These are phyloP conservation scores for Sphagnum fallax DNA, from an alignment of 228 moss, liverwort and hornwort genomes.

Conservation along the genomic window DNA sequence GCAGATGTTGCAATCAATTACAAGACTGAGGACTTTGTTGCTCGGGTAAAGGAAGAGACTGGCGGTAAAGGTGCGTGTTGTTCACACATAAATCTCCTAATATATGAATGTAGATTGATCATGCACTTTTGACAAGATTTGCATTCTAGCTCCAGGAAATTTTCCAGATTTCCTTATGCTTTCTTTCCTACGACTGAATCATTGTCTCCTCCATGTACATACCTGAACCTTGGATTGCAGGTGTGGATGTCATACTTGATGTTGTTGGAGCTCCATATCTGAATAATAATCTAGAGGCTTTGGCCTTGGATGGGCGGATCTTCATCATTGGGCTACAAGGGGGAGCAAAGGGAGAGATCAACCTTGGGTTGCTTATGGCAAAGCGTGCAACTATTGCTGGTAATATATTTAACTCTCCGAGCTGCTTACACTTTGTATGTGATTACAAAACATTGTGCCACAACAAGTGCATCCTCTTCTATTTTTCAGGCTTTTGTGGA, in stretches of 20 bases:
- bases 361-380: conserved; percentile 10
- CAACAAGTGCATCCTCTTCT: not conserved
- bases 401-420: not conserved
- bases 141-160: too few relatives aligned
- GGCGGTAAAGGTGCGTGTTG: too few relatives aligned
- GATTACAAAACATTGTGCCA: not conserved
- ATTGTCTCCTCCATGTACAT: too few relatives aligned
- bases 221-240: not conserved
- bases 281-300: conserved; percentile 30
- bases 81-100: too few relatives aligned
- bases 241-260: conserved; percentile 41
- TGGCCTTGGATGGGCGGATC: conserved; percentile 27
- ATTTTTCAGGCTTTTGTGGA: not conserved
- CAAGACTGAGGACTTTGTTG: too few relatives aligned
- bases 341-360: conserved; percentile 13
- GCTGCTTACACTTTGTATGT: not conserved
- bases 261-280: conserved; percentile 32
- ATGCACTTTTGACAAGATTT: too few relatives aligned
- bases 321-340: conserved; percentile 29
- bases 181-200: too few relatives aligned
- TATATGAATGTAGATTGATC: too few relatives aligned
- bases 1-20: too few relatives aligned
- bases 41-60: too few relatives aligned
- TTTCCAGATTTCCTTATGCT: too few relatives aligned
- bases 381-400: conserved; percentile 30